A percentile compares a stretch with the other conserved stretches of the same genome.
Evolutionary conservation across 495 filamentous ascomycete genomes (phyloP).

Genomic region (Parmelia sp.): DNA sequence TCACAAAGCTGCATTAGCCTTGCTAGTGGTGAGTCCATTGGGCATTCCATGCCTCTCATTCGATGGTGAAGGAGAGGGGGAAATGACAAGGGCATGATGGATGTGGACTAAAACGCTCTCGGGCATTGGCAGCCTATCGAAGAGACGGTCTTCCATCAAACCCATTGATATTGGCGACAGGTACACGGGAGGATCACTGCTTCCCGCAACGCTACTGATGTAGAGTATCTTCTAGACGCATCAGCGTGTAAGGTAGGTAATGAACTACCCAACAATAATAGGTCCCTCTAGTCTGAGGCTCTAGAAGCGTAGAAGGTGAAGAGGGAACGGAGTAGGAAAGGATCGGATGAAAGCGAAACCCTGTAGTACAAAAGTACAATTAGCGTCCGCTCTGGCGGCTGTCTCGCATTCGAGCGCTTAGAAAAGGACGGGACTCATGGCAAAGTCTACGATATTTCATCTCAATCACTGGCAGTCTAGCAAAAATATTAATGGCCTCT

Average conservation of each 20-base stretch:
- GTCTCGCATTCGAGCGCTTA: slow-evolving; percentile 16
- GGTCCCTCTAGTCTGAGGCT: too few species aligned
- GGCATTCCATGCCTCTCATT: background rate
- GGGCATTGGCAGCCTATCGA: background rate
- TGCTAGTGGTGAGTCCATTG: background rate
- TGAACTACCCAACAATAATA: too few species aligned
- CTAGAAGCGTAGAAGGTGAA: background rate
- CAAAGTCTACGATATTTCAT: background rate
- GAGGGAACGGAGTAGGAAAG: background rate
- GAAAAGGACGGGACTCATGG: background rate
- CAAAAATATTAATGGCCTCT: too few species aligned
- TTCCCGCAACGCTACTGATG: background rate
- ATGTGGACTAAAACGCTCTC: background rate
- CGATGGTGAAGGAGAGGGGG: background rate
- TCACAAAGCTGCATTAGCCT: background rate
- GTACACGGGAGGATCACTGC: background rate
- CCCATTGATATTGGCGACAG: background rate
- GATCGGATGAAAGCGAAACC: slow-evolving; percentile 4
- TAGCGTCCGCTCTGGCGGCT: background rate
- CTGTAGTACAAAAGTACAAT: background rate
- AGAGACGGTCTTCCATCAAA: background rate
- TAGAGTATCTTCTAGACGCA: too few species aligned
- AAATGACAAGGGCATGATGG: background rate
- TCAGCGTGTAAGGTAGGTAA: too few species aligned
- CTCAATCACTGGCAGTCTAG: too few species aligned